Percentiles rank a stretch among this genome's conserved stretches.
Conservation (phyloP, 306 rosid species). For the Corylus americana region DNA sequence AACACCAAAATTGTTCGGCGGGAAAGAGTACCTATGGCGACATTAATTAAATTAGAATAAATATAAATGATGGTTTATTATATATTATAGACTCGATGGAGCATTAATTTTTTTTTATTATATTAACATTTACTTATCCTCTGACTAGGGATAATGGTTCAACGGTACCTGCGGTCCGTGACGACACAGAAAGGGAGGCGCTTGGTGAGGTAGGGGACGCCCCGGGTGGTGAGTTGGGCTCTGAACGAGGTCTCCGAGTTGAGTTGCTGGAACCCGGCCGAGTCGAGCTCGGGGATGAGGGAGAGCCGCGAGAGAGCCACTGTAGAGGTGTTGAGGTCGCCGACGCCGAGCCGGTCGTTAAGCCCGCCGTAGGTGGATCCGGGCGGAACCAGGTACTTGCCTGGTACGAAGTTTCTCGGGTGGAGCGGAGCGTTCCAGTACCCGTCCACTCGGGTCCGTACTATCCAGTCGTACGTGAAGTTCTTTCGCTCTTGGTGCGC, state of each 20-base stretch:
- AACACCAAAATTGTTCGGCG: constrained; percentile 61
- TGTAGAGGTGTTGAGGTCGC: constrained; percentile 65
- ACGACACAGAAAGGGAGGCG: constrained; percentile 78
- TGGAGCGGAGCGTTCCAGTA: constrained; percentile 79
- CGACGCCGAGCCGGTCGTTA: constrained; percentile 82
- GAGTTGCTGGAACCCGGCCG: constrained; percentile 47
- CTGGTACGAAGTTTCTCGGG: constrained; percentile 51
- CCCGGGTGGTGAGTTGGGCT: constrained; percentile 61
- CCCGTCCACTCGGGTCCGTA: constrained; percentile 90
- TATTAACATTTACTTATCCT: no score
- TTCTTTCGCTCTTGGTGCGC: constrained; percentile 47
- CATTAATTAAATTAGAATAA: no score
- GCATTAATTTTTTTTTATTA: no score
- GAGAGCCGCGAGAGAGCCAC: constrained; percentile 75
- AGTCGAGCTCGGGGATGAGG: constrained; percentile 58
- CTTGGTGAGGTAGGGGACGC: constrained; percentile 30
- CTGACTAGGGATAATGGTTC: no score
- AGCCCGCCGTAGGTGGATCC: constrained; percentile 83
- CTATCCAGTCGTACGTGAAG: constrained; percentile 78
- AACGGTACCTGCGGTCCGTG: constrained; percentile 50
- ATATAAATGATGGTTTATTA: no score
- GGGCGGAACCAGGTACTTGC: constrained; percentile 66
- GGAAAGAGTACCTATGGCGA: constrained; percentile 42
- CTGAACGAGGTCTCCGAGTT: constrained; percentile 85
- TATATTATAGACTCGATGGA: no score